Evolutionary conservation across 345 rosid species (phyloP).

Genomic region (Cochlearia excelsa): DNA sequence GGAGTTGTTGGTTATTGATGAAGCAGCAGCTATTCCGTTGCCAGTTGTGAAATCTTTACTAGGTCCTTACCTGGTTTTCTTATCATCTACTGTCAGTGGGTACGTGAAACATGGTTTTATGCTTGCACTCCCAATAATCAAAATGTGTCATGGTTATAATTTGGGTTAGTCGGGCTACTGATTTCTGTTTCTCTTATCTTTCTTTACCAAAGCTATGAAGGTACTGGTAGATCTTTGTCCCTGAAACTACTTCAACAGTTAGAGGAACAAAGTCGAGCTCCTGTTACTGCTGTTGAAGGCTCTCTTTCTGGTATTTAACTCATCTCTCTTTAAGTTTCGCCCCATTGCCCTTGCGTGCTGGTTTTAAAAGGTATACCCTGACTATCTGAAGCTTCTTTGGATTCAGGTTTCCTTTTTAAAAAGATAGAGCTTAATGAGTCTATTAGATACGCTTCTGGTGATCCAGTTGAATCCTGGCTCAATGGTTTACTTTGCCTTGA

Average conservation of each 20-base stretch:
- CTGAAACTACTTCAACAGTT: conserved; percentile 86
- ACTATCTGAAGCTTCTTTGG: conserved; percentile 25
- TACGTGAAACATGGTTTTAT: conserved; percentile 36
- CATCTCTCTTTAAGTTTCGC: conserved; percentile 33
- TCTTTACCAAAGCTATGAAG: conserved; percentile 68
- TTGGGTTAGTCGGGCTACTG: conserved; percentile 12
- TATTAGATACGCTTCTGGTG: conserved; percentile 87
- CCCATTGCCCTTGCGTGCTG: not conserved
- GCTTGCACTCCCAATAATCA: conserved; percentile 26
- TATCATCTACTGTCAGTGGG: conserved; percentile 99
- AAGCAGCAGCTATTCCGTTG: conserved; percentile 99
- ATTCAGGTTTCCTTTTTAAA: conserved; percentile 75
- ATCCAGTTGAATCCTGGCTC: conserved; percentile 95
- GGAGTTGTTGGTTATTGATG: conserved; percentile 91
- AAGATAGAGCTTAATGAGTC: conserved; percentile 90
- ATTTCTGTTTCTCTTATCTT: conserved; percentile 14
- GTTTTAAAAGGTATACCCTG: conserved; percentile 7
- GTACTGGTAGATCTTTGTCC: conserved; percentile 96
- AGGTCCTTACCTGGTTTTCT: conserved; percentile 92
- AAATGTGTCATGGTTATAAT: conserved; percentile 11
- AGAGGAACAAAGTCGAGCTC: conserved; percentile 77
- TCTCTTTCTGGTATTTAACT: conserved; percentile 60
- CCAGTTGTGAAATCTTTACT: conserved; percentile 87
- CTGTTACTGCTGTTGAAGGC: conserved; percentile 60
- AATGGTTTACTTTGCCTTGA: conserved; percentile 84